phyloP scores from a whole-genome alignment of 345 rosid species.

The Acer campestre region DNA sequence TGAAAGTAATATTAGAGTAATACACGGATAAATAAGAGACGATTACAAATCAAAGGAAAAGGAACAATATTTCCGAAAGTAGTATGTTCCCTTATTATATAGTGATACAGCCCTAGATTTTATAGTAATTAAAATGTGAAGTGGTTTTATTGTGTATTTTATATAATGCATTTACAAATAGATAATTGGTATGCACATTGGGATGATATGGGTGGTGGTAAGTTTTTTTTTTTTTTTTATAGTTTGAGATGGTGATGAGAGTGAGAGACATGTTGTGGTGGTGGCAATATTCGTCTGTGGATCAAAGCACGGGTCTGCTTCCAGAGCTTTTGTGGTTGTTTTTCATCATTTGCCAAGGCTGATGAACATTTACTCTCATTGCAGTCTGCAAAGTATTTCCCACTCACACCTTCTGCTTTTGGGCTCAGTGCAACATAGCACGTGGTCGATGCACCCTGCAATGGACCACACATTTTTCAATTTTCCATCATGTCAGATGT shows the following conservation, averaged over 20 bases:
- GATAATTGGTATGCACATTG: conserved; percentile 16
- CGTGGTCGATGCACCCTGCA: conserved; percentile 94
- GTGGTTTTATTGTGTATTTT: conserved; percentile 6
- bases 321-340: conserved; percentile 63
- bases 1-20: neutral
- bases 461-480: too few relatives aligned
- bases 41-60: too few relatives aligned
- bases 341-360: conserved; percentile 71
- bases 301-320: conserved; percentile 54
- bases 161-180: conserved; percentile 1
- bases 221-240: neutral
- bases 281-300: conserved; percentile 39
- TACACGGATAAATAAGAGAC: neutral
- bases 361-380: conserved; percentile 82
- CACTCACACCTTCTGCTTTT: conserved; percentile 53
- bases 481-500: neutral
- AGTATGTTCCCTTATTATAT: neutral
- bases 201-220: conserved; percentile 12
- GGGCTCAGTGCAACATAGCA: conserved; percentile 89
- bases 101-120: neutral
- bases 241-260: neutral
- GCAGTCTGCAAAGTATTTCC: conserved; percentile 88
- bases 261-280: conserved; percentile 1
- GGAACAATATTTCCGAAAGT: too few relatives aligned
- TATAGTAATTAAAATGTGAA: neutral